Conservation (phyloP, 2,329 filamentous ascomycete species). For the Phyllosticta ampelicida region DNA sequence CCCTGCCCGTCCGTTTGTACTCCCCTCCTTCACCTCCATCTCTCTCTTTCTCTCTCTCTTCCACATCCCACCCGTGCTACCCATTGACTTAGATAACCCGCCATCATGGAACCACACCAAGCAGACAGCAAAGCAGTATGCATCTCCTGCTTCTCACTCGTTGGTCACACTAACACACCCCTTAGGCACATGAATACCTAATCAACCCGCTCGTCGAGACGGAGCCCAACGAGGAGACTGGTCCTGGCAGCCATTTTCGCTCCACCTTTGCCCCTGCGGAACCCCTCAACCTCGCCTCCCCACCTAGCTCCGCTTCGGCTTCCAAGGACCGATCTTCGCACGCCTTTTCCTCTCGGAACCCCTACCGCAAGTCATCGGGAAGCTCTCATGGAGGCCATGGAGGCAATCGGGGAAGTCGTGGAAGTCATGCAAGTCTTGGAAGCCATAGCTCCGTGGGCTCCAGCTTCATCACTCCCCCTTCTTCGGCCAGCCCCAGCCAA, state of each 20-base stretch:
- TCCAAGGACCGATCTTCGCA: slow-evolving; percentile 18
- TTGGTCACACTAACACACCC: neutral
- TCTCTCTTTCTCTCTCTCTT: too few relatives aligned
- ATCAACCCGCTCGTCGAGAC: slow-evolving; percentile 59
- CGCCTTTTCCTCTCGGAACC: slow-evolving; percentile 33
- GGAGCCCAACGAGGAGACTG: slow-evolving; percentile 57
- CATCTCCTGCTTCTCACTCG: neutral
- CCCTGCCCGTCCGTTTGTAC: neutral
- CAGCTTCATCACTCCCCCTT: slow-evolving; percentile 41
- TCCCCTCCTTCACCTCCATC: neutral
- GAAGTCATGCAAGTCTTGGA: slow-evolving; percentile 16
- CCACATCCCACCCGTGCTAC: neutral
- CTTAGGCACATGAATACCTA: slow-evolving; percentile 53
- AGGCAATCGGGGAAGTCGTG: neutral
- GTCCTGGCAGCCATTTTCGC: slow-evolving; percentile 48
- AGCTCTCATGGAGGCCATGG: slow-evolving; percentile 13
- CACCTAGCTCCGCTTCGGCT: slow-evolving; percentile 22
- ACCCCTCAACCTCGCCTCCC: slow-evolving; percentile 18
- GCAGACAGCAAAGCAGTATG: slow-evolving; percentile 8
- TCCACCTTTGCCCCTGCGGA: slow-evolving; percentile 31
- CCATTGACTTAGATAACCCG: neutral
- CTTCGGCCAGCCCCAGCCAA: slow-evolving; percentile 44
- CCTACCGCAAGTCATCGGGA: slow-evolving; percentile 26
- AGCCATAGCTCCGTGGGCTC: slow-evolving; percentile 19
- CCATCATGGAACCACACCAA: slow-evolving; percentile 4